Evolutionary conservation across 805 yeast species (phyloP), one percentile per base, ranked within the genome.

Genomic region (Phaffomyces opuntiae): DNA sequence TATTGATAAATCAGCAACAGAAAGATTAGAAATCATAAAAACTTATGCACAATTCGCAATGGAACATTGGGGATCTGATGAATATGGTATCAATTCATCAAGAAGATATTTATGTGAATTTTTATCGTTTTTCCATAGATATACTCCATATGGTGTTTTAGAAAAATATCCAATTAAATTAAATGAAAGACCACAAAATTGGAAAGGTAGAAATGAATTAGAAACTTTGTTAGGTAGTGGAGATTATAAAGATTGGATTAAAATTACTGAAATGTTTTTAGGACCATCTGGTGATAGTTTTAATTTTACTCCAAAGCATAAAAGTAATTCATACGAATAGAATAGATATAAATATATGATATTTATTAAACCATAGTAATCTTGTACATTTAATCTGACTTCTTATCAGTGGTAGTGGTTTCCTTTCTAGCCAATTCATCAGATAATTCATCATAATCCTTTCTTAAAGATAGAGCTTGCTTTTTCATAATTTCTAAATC

Each of bases 1-100:
- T 63, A 66, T 93, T 51, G 99, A 93, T 64, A 93, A 91, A 68
- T 72, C 87, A 2, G 82, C 96, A n/a, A 71, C 83, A 19, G 97
- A 93, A 66, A 78, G 99, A 64, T 75, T 93, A 46, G 95, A 82
- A 34, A 77, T 83, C 38, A 64, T 91, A 56, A 70, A 72, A 51
- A 75, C 73, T 43, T 93, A 81, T 61, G 80, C 95, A 5, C 68
- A 81, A 45, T 86, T 70, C 62, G 97, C 99, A 0, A 72, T 93
- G 53, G 88, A 88, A 55, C 98, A 93, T 65, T 93, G 99, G 98
- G 99, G 99, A 6, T 75, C 96, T 0, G 99, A 93, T 61, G 96
- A 87, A 56, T 91, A 83, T 63, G 99, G 99, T 36, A 77, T 93
- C 46, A 83, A 87, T 48, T 79, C 79, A 53, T 82, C 96, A 13